Evolutionary conservation across 2,329 filamentous ascomycete species (phyloP), one percentile per base, ranked within the genome.

Genomic region (Fusarium torulosum): DNA sequence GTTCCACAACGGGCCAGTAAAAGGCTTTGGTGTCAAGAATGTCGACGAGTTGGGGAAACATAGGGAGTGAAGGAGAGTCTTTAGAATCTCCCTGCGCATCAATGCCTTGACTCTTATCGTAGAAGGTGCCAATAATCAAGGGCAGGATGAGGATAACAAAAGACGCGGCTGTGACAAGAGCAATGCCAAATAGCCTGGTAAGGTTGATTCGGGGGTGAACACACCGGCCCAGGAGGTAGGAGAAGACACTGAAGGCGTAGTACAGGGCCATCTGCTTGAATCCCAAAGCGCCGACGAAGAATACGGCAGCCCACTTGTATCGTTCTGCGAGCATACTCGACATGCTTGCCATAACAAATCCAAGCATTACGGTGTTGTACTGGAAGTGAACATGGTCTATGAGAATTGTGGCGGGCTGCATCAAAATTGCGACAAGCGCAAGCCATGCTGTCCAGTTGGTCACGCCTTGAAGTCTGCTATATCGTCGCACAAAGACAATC

Each of bases 231-330:
- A 98, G 83, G 3, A 99, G 88, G 75, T 94, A 99, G 31, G 93
- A 91, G 77, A 98, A 98, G 58, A 98, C 90, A 20, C 91, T 90
- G 15, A 96, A 94, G 4, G 96, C 94, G 79, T 97, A 99, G 81
- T 98, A 99, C 17, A 99, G 85, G 1, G 95, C 95, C 96, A 99
- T 99, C 79, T 99, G 96, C 83, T 99, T 99, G 84, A 98, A 99
- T 7, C 93, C 93, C n/a, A 99, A 83, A 4, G 95, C 92, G 17
- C 88, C 88, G 8, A 99, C 96, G 72, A 99, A 99, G 82, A 97
- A 97, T 60, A 97, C 87, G 65, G 93, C 94, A 25, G 92, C 88
- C 94, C 95, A 97, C 64, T 96, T 86, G 73, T 90, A 90, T 47
- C 94, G 88, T 6, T 92, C 92, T 4, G 94, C 93, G 50, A 97